Conservation (phyloP, 768 basidiomycete genomes). For the Mycena polygramma region DNA sequence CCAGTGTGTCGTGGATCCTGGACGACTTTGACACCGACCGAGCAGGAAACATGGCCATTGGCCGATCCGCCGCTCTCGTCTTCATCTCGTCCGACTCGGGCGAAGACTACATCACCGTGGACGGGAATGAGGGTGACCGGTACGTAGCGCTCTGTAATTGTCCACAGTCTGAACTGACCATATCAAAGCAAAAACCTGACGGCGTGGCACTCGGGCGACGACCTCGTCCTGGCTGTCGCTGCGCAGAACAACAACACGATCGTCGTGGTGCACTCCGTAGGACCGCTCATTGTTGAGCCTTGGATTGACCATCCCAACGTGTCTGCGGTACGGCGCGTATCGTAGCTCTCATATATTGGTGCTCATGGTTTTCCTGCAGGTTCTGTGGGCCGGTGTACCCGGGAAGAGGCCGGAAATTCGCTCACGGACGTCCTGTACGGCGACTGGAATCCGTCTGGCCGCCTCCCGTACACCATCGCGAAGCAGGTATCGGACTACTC, state of each 20-base stretch:
- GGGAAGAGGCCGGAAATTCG: constrained; percentile 80
- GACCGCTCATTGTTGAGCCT: constrained; percentile 69
- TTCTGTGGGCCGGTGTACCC: constrained; percentile 76
- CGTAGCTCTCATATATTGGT: not conserved
- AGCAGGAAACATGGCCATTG: constrained; percentile 62
- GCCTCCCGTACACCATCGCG: constrained; percentile 83
- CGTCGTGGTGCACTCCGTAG: constrained; percentile 75
- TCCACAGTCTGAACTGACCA: not conserved
- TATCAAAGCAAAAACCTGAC: constrained; percentile 72
- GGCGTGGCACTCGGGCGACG: constrained; percentile 80
- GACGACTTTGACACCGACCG: constrained; percentile 73
- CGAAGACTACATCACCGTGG: constrained; percentile 85
- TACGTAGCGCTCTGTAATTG: constrained; percentile 38
- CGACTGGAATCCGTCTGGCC: constrained; percentile 74
- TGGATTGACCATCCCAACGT: constrained; percentile 84
- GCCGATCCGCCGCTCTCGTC: constrained; percentile 78
- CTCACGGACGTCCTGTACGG: constrained; percentile 83
- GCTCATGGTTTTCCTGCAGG: constrained; percentile 44
- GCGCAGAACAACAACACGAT: constrained; percentile 78
- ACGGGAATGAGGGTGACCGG: constrained; percentile 84
- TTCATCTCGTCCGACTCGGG: constrained; percentile 89
- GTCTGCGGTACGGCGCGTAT: constrained; percentile 63
- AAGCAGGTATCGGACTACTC: constrained; percentile 70
- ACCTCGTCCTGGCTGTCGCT: constrained; percentile 77
- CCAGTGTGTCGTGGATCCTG: constrained; percentile 75